Conservation (phyloP, 2,329 filamentous ascomycete species). For the Arthrobotrys pseudoclavata region DNA sequence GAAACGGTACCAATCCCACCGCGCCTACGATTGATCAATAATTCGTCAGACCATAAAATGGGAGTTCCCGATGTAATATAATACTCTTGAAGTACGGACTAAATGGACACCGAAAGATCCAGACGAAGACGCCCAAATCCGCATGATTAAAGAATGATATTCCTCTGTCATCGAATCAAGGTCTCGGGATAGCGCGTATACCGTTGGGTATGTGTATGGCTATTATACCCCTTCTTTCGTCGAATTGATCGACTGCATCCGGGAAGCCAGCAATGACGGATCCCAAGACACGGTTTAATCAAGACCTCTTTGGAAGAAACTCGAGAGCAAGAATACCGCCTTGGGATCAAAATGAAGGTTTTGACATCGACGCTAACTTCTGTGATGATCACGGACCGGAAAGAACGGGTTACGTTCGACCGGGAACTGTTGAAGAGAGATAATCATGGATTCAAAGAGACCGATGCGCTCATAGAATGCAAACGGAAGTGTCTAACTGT, state of each 20-base stretch:
- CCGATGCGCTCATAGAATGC: background rate
- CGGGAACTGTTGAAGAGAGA: background rate
- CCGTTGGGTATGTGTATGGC: background rate
- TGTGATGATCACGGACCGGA: background rate
- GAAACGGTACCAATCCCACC: background rate
- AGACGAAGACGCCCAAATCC: background rate
- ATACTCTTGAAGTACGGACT: slow-evolving; percentile 12
- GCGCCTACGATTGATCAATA: too few relatives aligned
- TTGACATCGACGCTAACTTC: slow-evolving; percentile 5
- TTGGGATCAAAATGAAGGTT: background rate
- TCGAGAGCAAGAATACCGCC: background rate
- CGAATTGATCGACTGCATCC: background rate
- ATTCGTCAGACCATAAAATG: slow-evolving; percentile 31
- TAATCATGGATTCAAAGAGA: too few relatives aligned
- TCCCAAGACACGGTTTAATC: background rate
- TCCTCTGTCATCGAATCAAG: too few relatives aligned
- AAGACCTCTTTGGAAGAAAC: background rate
- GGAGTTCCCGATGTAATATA: slow-evolving; percentile 13
- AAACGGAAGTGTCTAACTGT: background rate
- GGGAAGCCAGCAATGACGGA: background rate
- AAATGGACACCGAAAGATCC: background rate
- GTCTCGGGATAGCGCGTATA: too few relatives aligned
- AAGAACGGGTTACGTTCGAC: background rate
- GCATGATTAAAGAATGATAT: background rate
- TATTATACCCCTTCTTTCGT: background rate